phyloP scores from a whole-genome alignment of 2,329 filamentous ascomycete genomes.

The Colletotrichum sansevieriae region DNA sequence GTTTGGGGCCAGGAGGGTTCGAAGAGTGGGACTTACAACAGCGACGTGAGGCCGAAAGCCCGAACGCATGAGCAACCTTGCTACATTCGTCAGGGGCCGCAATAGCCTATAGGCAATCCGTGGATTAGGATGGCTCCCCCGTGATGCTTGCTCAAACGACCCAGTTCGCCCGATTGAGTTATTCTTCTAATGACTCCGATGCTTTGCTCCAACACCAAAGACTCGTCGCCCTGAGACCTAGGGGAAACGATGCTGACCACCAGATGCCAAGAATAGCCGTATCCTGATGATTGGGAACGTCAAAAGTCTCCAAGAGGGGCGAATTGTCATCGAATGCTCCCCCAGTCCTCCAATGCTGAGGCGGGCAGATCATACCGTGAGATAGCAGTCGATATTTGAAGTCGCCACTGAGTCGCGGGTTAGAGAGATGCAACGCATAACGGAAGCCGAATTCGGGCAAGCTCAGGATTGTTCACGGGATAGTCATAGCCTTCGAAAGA shows the following conservation, averaged over 20 bases:
- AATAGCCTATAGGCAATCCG: constrained; percentile 51
- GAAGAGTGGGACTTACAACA: constrained; percentile 50
- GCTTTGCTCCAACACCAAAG: constrained; percentile 30
- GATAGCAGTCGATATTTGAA: too few relatives aligned
- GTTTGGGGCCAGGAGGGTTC: constrained; percentile 51
- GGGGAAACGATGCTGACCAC: constrained; percentile 43
- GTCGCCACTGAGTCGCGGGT: too few relatives aligned
- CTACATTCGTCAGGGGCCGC: constrained; percentile 50
- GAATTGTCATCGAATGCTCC: too few relatives aligned
- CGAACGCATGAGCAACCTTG: constrained; percentile 50
- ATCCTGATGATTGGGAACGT: constrained; percentile 45
- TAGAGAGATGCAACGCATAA: too few relatives aligned
- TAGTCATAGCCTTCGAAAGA: too few relatives aligned
- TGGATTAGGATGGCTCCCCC: constrained; percentile 52
- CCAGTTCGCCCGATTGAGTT: constrained; percentile 46
- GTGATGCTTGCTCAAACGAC: constrained; percentile 46
- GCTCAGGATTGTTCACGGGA: too few relatives aligned
- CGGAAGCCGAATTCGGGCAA: too few relatives aligned
- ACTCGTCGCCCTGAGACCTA: constrained; percentile 42
- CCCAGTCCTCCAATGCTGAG: not conserved
- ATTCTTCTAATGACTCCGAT: constrained; percentile 42
- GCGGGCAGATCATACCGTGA: not conserved
- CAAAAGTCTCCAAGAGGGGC: constrained; percentile 37
- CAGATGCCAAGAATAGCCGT: constrained; percentile 16
- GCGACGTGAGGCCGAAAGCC: constrained; percentile 51